Evolutionary conservation across 352 stramenopile genomes (phyloP), one percentile per base, ranked within the genome.

Genomic region (Phytophthora sp.): DNA sequence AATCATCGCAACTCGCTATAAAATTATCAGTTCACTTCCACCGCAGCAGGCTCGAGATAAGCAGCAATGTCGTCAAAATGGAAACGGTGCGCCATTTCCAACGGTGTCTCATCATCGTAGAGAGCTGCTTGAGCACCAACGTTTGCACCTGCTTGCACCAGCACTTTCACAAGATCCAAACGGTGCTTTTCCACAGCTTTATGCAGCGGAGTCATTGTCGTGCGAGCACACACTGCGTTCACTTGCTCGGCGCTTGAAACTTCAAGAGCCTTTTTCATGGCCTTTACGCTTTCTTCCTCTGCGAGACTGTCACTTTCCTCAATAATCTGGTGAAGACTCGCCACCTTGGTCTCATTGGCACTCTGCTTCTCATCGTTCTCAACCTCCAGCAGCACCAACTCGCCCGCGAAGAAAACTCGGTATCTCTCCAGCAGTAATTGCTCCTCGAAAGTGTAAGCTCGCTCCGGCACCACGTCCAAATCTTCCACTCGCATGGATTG

Each of bases 111-210:
- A 28, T 85, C 75, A 51, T 89, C 80, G 43, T 89, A 89, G 1
- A 89, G 65, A 30, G 76, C 54, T 5, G 77, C 80, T 23, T 63
- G 52, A 11, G 73, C 76, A 9, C 65, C 35, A 1, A 76, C 23
- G 52, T 88, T 55, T 8, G 80, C 80, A 20, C 80, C 77, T 26
- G 71, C 68, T 50, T 46, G 8, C 17, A 89, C 39, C 8, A 89
- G 53, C 38, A 78, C 55, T 31, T 71, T 55, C 2, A 87, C 78
- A n/a, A 90, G 55, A 18, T 81, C 76, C 27, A 82, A 41, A 9
- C 69, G 72, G 34, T 84, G 71, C 58, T 80, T 83, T 51, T 90
- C 81, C 35, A 90, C 78, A 6, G 81, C 81, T 60, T 87, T 87
- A 52, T 90, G 81, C 26, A 90, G 28, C n/a, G 75, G 72, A 15